Conservation (phyloP, 2,329 filamentous ascomycete species). For the Hortaea sp. region DNA sequence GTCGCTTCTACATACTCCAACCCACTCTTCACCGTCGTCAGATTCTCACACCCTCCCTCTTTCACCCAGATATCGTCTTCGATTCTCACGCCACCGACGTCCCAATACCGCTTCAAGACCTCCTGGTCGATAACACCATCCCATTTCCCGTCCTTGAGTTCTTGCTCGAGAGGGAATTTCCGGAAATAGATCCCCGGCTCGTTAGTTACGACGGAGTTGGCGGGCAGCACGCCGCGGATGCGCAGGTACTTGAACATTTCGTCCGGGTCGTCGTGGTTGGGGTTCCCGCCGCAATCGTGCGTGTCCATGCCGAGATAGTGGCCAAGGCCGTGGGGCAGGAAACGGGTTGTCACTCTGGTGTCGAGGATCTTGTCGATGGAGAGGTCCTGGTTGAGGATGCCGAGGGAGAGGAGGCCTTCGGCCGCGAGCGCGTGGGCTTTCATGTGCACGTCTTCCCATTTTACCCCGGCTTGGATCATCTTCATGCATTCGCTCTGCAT, state of each 20-base stretch:
- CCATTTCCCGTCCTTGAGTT: slow-evolving; percentile 52
- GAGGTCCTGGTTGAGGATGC: slow-evolving; percentile 47
- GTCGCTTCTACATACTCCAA: slow-evolving; percentile 23
- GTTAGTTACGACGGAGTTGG: slow-evolving; percentile 76
- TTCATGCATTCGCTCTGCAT: slow-evolving; percentile 78
- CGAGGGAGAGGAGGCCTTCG: slow-evolving; percentile 63
- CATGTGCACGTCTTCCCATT: slow-evolving; percentile 74
- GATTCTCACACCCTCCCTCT: slow-evolving; percentile 66
- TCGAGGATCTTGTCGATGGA: slow-evolving; percentile 34
- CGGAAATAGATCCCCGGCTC: slow-evolving; percentile 85
- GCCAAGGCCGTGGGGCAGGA: slow-evolving; percentile 42
- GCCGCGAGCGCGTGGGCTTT: slow-evolving; percentile 75
- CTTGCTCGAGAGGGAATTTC: slow-evolving; percentile 60
- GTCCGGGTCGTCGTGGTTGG: slow-evolving; percentile 57
- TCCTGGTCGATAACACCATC: slow-evolving; percentile 54
- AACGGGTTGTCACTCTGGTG: slow-evolving; percentile 36
- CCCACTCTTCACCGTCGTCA: slow-evolving; percentile 65
- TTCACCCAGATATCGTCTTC: slow-evolving; percentile 82
- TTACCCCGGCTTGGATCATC: slow-evolving; percentile 60
- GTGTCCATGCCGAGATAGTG: slow-evolving; percentile 45
- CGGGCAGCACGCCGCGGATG: slow-evolving; percentile 43
- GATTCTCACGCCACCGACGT: slow-evolving; percentile 80
- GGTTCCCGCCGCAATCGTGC: slow-evolving; percentile 40
- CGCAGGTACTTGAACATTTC: slow-evolving; percentile 79
- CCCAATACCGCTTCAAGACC: slow-evolving; percentile 59